Evolutionary conservation across 495 filamentous ascomycete species (phyloP).

Genomic region (Alectoria sarmentosa): DNA sequence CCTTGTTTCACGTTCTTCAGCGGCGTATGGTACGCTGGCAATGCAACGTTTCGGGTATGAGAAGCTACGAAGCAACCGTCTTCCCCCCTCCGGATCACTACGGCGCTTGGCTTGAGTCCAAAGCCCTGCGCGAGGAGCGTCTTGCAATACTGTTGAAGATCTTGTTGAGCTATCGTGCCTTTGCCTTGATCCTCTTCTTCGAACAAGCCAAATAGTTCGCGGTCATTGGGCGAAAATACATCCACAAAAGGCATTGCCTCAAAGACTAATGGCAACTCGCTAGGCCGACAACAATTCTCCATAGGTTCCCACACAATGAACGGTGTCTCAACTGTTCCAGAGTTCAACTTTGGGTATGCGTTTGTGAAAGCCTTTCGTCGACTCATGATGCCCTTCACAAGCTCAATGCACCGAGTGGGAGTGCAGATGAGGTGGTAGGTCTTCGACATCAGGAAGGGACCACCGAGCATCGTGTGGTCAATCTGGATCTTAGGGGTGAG

Average conservation of each 20-base stretch:
- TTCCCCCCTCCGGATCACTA: slow-evolving; percentile 52
- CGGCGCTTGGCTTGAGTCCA: slow-evolving; percentile 39
- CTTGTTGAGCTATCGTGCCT: not conserved
- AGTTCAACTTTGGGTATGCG: not conserved
- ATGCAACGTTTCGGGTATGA: slow-evolving; percentile 32
- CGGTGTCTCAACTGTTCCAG: slow-evolving; percentile 36
- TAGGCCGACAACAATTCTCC: slow-evolving; percentile 75
- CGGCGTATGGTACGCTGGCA: slow-evolving; percentile 14
- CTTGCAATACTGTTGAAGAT: slow-evolving; percentile 21
- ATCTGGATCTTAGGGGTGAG: slow-evolving; percentile 79
- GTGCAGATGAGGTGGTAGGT: slow-evolving; percentile 87
- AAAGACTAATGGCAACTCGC: slow-evolving; percentile 65
- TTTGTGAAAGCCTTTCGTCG: slow-evolving; percentile 34
- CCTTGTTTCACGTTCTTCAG: not conserved
- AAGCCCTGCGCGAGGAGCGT: slow-evolving; percentile 51
- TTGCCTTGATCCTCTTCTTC: not conserved
- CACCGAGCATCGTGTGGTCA: slow-evolving; percentile 49
- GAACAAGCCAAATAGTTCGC: slow-evolving; percentile 52
- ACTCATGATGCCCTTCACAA: slow-evolving; percentile 55
- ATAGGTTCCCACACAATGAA: slow-evolving; percentile 94
- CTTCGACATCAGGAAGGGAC: slow-evolving; percentile 56
- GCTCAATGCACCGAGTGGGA: slow-evolving; percentile 64
- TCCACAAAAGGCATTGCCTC: slow-evolving; percentile 68
- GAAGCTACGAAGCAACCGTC: slow-evolving; percentile 50
- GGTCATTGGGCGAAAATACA: slow-evolving; percentile 81